Conservation (phyloP, 148 eudicot species). For the Rhododendron molle region DNA sequence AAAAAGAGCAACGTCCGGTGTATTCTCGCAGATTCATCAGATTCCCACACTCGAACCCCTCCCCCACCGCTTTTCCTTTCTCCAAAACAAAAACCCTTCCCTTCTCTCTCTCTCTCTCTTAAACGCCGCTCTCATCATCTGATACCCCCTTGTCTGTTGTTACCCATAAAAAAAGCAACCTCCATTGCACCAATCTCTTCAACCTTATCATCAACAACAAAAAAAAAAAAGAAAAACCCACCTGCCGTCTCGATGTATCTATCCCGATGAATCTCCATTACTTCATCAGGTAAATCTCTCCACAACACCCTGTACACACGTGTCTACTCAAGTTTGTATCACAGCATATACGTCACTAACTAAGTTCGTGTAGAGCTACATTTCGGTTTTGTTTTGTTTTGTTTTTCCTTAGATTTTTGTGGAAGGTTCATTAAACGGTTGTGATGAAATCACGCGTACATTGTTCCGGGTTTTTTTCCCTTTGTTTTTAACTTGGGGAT, state of each 20-base stretch:
- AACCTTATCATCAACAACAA: not conserved
- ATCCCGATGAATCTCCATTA: not conserved
- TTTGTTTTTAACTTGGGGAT: not conserved
- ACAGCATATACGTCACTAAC: not conserved
- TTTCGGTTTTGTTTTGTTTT: not conserved
- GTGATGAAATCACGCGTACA: not conserved
- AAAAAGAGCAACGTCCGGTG: slow-evolving; percentile 2
- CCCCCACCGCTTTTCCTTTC: not conserved
- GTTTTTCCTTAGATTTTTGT: not conserved
- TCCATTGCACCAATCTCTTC: not conserved
- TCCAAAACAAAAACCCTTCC: not conserved
- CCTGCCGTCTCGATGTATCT: not conserved
- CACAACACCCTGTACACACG: not conserved
- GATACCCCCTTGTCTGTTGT: not conserved
- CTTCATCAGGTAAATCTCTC: slow-evolving; percentile 6
- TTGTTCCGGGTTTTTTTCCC: not conserved
- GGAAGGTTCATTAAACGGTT: not conserved
- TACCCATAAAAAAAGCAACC: not conserved
- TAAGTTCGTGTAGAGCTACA: not conserved
- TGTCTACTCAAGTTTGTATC: not conserved
- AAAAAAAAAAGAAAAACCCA: not conserved
- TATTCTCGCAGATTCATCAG: slow-evolving; percentile 11
- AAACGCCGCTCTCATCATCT: not conserved
- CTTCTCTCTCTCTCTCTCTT: not conserved
- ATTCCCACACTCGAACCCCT: not conserved